These are phyloP conservation scores for Chlorella sp. DNA, from an alignment of 139 green algal species.

Conservation along the genomic window DNA sequence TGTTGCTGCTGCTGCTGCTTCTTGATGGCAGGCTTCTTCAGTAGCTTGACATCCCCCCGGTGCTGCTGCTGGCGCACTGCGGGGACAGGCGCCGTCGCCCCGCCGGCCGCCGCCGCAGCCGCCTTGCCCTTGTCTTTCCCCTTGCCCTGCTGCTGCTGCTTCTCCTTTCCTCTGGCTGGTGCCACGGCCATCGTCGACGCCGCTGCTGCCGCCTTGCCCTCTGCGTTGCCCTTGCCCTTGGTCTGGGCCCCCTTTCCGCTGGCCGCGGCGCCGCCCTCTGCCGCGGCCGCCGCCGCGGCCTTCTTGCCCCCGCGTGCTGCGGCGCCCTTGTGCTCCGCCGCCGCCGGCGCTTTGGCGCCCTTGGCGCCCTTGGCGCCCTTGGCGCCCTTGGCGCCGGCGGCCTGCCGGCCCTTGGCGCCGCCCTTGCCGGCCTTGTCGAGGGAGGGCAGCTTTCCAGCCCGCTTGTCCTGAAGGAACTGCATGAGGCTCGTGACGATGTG, in stretches of 20 bases:
- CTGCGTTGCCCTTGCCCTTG: not conserved
- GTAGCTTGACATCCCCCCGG: too few relatives aligned
- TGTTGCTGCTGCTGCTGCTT: too few relatives aligned
- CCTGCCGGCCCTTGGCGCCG: not conserved
- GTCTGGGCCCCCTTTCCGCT: not conserved
- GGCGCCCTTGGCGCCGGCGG: not conserved
- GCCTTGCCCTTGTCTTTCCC: not conserved
- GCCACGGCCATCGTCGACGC: too few relatives aligned
- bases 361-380: too few relatives aligned
- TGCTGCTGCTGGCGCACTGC: too few relatives aligned
- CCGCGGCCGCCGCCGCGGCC: too few relatives aligned
- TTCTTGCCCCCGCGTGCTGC: too few relatives aligned
- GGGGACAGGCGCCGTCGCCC: too few relatives aligned
- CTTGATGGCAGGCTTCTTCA: too few relatives aligned
- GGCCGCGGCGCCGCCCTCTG: too few relatives aligned
- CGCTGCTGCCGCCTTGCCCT: conserved; percentile 11
- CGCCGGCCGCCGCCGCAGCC: not conserved
- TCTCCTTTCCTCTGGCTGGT: not conserved
- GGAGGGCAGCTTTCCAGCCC: not conserved
- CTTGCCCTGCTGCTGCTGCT: not conserved
- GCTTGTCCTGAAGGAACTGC: conserved; percentile 37
- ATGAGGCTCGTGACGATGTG: conserved; percentile 21
- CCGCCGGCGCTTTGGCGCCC: too few relatives aligned
- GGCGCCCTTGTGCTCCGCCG: too few relatives aligned
- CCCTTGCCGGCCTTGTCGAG: not conserved